phyloP scores from a whole-genome alignment of 2,329 filamentous ascomycete species.

The Aureobasidium sp. region DNA sequence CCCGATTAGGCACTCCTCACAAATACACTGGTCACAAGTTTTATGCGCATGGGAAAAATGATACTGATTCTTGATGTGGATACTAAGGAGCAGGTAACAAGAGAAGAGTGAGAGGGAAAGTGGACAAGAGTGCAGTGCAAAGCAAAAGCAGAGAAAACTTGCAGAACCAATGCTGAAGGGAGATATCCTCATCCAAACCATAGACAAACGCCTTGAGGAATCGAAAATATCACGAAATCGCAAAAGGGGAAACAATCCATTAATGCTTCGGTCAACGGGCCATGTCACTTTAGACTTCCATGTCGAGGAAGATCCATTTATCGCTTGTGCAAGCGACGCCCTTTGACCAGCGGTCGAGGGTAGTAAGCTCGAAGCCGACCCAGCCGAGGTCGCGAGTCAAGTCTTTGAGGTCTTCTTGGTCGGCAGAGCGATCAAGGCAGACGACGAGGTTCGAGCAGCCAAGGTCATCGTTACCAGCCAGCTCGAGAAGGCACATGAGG shows the following conservation, averaged over 20 bases:
- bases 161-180: neutral
- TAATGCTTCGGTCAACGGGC: neutral
- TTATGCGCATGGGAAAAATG: no score
- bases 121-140: neutral
- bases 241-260: neutral
- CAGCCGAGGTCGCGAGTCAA: conserved; percentile 80
- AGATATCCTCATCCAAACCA: neutral
- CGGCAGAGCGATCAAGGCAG: conserved; percentile 66
- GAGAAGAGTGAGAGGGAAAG: neutral
- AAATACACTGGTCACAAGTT: no score
- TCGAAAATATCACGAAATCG: neutral
- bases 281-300: conserved; percentile 59
- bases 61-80: neutral
- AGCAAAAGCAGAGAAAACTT: neutral
- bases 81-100: neutral
- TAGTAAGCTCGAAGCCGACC: conserved; percentile 83
- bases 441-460: conserved; percentile 71
- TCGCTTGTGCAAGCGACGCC: conserved; percentile 60
- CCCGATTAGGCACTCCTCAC: no score
- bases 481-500: conserved; percentile 83
- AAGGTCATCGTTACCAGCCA: conserved; percentile 66
- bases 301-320: conserved; percentile 79
- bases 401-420: conserved; percentile 55
- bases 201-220: neutral
- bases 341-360: conserved; percentile 65